Conservation (phyloP, 2,329 filamentous ascomycete genomes). For the Pyrenochaeta sp. region DNA sequence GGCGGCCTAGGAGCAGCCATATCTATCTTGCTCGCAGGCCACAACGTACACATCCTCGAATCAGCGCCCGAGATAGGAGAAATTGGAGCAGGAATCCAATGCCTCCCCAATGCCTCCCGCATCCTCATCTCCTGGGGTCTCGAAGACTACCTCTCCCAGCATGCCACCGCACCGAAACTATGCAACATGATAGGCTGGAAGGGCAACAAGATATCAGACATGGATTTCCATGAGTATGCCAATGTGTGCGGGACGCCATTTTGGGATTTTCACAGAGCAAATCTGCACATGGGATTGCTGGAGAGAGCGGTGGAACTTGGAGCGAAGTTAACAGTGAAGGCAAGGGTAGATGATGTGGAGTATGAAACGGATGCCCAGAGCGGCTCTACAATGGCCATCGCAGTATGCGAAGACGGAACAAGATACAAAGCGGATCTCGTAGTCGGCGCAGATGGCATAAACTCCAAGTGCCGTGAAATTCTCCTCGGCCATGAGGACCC, state of each 20-base stretch:
- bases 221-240: conserved; percentile 57
- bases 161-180: conserved; percentile 53
- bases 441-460: conserved; percentile 60
- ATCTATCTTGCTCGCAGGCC: conserved; percentile 56
- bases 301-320: conserved; percentile 60
- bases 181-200: conserved; percentile 64
- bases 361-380: conserved; percentile 26
- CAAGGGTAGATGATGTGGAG: conserved; percentile 55
- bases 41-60: conserved; percentile 60
- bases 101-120: conserved; percentile 58
- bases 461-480: conserved; percentile 55
- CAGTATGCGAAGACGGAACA: conserved; percentile 51
- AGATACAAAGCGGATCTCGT: conserved; percentile 55
- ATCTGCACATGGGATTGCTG: conserved; percentile 60
- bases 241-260: conserved; percentile 55
- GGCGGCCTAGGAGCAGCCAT: conserved; percentile 64
- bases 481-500: conserved; percentile 57
- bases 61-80: conserved; percentile 58
- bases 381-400: conserved; percentile 50
- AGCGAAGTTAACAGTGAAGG: conserved; percentile 55
- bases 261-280: conserved; percentile 65
- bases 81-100: conserved; percentile 62
- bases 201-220: conserved; percentile 57
- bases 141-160: conserved; percentile 51
- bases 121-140: conserved; percentile 61